These are phyloP conservation scores for Cenchrus purpureus DNA, from an alignment of 176 grass and related monocot genomes.

Conservation along the genomic window DNA sequence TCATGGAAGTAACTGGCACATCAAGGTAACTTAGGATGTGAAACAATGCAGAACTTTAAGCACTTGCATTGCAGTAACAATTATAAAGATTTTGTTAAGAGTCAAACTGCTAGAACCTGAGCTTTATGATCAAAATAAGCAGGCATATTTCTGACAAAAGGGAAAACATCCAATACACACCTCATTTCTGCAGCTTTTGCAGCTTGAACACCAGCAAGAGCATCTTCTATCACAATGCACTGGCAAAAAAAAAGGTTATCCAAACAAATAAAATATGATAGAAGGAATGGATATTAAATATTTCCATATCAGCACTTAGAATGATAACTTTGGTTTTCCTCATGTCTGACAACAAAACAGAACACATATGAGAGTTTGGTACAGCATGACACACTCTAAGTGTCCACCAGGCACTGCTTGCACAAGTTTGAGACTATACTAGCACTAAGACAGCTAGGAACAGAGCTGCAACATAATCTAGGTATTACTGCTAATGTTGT, in stretches of 20 bases:
- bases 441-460: background rate
- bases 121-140: conserved; percentile 32
- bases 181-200: conserved; percentile 92
- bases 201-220: conserved; percentile 98
- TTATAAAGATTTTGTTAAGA: conserved; percentile 30
- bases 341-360: background rate
- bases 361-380: conserved; percentile 2
- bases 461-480: background rate
- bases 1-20: conserved; percentile 13
- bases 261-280: conserved; percentile 18
- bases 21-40: conserved; percentile 20
- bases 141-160: background rate
- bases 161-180: conserved; percentile 41
- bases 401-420: background rate
- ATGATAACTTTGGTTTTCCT: conserved; percentile 10
- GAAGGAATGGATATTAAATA: background rate
- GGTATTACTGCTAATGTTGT: background rate
- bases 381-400: background rate
- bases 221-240: conserved; percentile 99
- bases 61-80: background rate
- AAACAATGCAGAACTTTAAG: conserved; percentile 27
- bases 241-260: conserved; percentile 43
- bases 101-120: conserved; percentile 25
- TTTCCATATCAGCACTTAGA: conserved; percentile 1
- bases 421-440: background rate